A percentile compares a stretch with the other conserved stretches of the same genome.
Conservation (phyloP, 1,284 basidiomycete species). For the Cutaneotrichosporon spelunceum region DNA sequence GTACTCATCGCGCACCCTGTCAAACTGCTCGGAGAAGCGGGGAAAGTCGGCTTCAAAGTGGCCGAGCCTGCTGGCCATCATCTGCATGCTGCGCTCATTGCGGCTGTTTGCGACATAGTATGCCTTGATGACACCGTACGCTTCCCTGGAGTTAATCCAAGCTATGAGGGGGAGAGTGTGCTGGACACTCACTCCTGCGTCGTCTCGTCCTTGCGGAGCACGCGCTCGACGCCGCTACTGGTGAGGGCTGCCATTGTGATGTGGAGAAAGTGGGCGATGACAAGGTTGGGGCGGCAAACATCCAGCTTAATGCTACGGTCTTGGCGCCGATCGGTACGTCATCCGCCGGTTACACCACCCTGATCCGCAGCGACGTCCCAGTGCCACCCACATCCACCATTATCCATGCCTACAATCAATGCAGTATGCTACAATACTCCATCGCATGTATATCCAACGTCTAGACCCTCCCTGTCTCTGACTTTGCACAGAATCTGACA, state of each 20-base stretch:
- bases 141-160: not conserved
- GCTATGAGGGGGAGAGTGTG: not conserved
- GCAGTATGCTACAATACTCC: not conserved
- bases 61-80: conserved; percentile 4
- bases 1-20: conserved; percentile 1
- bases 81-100: not conserved
- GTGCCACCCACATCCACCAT: not conserved
- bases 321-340: conserved; percentile 1
- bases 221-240: conserved; percentile 4
- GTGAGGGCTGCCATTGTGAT: conserved; percentile 4
- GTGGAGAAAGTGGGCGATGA: not conserved
- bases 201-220: not conserved
- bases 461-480: not conserved
- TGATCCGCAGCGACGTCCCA: no score
- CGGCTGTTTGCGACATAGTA: conserved; percentile 6
- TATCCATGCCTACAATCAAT: not conserved
- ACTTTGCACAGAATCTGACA: not conserved
- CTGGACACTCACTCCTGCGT: conserved; percentile 3
- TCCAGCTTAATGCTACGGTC: not conserved
- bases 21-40: not conserved
- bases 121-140: conserved; percentile 3
- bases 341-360: not conserved
- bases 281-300: not conserved
- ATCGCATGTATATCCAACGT: not conserved
- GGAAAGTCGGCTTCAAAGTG: conserved; percentile 7